Evolutionary conservation across 208 protist species (phyloP).

Genomic region (Leptomonas seymouri): DNA sequence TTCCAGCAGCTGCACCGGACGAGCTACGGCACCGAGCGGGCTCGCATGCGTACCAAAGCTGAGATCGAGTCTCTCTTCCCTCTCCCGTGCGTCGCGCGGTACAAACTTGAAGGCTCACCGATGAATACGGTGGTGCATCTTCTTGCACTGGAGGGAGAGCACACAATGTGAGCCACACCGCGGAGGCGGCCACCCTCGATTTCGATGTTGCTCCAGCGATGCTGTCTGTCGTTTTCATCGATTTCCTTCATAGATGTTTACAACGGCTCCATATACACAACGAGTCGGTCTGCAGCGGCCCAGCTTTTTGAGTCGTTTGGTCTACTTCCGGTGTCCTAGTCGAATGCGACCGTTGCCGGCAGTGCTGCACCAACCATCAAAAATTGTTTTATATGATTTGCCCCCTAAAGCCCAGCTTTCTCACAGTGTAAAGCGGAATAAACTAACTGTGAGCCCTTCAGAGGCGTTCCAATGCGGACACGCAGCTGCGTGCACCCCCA

Average conservation of each 20-base stretch:
- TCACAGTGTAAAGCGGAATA: background rate
- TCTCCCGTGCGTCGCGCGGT: slow-evolving; percentile 42
- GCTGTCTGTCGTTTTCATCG: background rate
- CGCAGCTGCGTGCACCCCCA: background rate
- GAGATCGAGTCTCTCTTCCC: slow-evolving; percentile 41
- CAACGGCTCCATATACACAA: background rate
- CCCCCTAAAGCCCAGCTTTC: slow-evolving; percentile 2
- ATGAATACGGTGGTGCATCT: slow-evolving; percentile 73
- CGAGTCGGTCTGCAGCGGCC: too few species aligned
- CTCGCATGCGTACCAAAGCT: slow-evolving; percentile 48
- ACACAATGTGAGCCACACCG: background rate
- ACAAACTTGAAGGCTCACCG: slow-evolving; percentile 73
- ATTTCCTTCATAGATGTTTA: background rate
- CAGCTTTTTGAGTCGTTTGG: background rate
- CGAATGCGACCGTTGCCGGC: background rate
- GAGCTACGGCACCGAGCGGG: slow-evolving; percentile 38
- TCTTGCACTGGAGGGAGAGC: background rate
- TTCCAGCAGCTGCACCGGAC: slow-evolving; percentile 46
- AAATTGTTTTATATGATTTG: slow-evolving; percentile 5
- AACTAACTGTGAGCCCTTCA: background rate
- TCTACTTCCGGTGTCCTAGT: background rate
- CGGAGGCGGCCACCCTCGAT: background rate
- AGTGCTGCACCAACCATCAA: slow-evolving; percentile 7
- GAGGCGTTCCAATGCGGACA: background rate
- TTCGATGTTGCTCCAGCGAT: too few species aligned